Percentiles rank a stretch among this genome's conserved stretches.
Evolutionary conservation across 768 basidiomycete genomes (phyloP).

Genomic region (Mycena galopus): DNA sequence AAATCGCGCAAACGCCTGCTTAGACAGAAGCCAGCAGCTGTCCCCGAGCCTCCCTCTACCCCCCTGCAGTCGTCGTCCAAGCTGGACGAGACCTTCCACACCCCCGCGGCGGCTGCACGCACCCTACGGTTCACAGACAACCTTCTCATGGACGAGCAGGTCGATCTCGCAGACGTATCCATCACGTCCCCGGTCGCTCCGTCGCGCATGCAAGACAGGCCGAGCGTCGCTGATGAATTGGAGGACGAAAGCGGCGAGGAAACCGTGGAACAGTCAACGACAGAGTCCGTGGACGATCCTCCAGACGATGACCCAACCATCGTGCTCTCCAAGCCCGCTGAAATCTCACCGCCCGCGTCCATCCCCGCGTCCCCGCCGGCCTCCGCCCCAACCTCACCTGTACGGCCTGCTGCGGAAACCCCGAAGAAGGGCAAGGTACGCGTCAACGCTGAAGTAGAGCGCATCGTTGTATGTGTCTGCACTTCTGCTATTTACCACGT

Average conservation of each 20-base stretch:
- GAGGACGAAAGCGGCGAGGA: slow-evolving; percentile 13
- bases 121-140: slow-evolving; percentile 75
- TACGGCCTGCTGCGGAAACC: slow-evolving; percentile 33
- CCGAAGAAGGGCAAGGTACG: slow-evolving; percentile 55
- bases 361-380: background rate
- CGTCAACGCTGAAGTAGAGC: slow-evolving; percentile 74
- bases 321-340: slow-evolving; percentile 23
- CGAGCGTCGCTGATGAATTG: background rate
- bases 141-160: slow-evolving; percentile 71
- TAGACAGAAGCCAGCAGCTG: slow-evolving; percentile 5
- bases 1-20: slow-evolving; percentile 14
- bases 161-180: slow-evolving; percentile 67
- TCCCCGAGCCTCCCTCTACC: slow-evolving; percentile 15
- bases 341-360: background rate
- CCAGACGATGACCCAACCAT: slow-evolving; percentile 31
- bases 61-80: slow-evolving; percentile 38
- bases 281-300: background rate
- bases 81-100: slow-evolving; percentile 76
- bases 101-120: slow-evolving; percentile 66
- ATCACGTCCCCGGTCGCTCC: slow-evolving; percentile 56
- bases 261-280: background rate
- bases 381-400: slow-evolving; percentile 4
- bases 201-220: slow-evolving; percentile 16
- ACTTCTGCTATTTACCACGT: background rate
- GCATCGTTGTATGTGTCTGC: slow-evolving; percentile 67